Evolutionary conservation across 352 stramenopile genomes (phyloP), one percentile per base, ranked within the genome.

Genomic region (Pythium phragmiticola): DNA sequence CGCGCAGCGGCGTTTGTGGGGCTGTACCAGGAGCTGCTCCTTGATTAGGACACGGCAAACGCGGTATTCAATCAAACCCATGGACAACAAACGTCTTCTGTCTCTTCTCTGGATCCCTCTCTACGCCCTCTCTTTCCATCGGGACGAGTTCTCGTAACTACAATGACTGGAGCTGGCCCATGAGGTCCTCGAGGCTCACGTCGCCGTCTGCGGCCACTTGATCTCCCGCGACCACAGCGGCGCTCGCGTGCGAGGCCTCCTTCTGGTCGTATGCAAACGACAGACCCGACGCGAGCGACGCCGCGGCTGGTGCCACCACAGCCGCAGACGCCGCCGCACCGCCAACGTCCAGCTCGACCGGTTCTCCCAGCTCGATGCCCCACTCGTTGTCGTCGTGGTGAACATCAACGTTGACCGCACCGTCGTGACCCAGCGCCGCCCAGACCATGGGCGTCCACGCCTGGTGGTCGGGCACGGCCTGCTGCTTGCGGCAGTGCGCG

Each of bases 361-460:
- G 69, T 23, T 66, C 69, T 16, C 70, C 69, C 1, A 94, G 63
- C 39, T 94, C 83, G 57, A 97, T 97, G 26, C 89, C 89, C 89
- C 89, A 97, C 63, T 95, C 89, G 57, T 96, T 96, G 50, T 91
- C 74, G 3, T 78, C 73, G 30, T 96, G 87, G 43, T 80, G 67
- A 42, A 92, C 82, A 4, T 66, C 67, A 17, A 76, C 14, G 12
- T 83, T 74, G 26, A 75, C 67, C 28, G 81, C 48, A 13, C 75
- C 78, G 16, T 90, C 79, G 41, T 87, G 76, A 33, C 78, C 77
- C 11, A 88, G 66, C 12, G 77, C 78, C 7, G 67, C 73, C 82
- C 79, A 95, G 26, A 88, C 75, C 76, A 92, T 88, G 1, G 84
- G 87, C n/a, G 70, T 72, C 83, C 84, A 95, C 28, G 45, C 66